Evolutionary conservation across 768 basidiomycete species (phyloP).

Genomic region (Hirschioporus abietinus): DNA sequence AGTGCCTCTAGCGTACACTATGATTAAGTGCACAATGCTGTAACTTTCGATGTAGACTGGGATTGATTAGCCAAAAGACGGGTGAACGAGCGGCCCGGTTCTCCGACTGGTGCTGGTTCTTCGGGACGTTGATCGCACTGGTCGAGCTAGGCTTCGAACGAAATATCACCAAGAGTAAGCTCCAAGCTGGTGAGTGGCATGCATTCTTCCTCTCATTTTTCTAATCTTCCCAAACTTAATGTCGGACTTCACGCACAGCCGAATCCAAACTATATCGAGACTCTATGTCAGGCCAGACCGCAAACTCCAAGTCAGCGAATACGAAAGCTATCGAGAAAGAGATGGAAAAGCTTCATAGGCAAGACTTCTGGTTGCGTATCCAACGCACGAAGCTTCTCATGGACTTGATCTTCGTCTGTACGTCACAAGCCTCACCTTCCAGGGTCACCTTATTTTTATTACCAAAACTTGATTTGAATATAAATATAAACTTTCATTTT

Average conservation of each 20-base stretch:
- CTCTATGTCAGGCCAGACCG: conserved; percentile 64
- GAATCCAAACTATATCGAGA: conserved; percentile 69
- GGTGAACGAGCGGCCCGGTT: conserved; percentile 70
- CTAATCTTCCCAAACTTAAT: conserved; percentile 8
- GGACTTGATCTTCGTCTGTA: conserved; percentile 88
- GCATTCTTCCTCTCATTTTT: neutral
- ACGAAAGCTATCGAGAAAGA: conserved; percentile 66
- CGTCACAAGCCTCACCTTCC: conserved; percentile 20
- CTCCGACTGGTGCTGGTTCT: conserved; percentile 85
- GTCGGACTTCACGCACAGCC: conserved; percentile 35
- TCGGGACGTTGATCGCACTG: conserved; percentile 70
- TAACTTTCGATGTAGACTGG: conserved; percentile 32
- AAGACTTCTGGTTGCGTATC: conserved; percentile 73
- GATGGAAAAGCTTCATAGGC: conserved; percentile 56
- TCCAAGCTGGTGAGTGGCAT: conserved; percentile 47
- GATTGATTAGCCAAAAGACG: conserved; percentile 56
- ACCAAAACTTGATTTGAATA: neutral
- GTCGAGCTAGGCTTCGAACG: conserved; percentile 83
- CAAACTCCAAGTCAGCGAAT: conserved; percentile 58
- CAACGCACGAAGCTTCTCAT: conserved; percentile 67
- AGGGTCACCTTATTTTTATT: neutral
- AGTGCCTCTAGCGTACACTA: neutral
- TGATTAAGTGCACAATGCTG: neutral
- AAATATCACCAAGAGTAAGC: conserved; percentile 52
- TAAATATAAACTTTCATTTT: conserved; percentile 3